Evolutionary conservation across 257 asterid species (phyloP).

Genomic region (Solanum paucissectum): DNA sequence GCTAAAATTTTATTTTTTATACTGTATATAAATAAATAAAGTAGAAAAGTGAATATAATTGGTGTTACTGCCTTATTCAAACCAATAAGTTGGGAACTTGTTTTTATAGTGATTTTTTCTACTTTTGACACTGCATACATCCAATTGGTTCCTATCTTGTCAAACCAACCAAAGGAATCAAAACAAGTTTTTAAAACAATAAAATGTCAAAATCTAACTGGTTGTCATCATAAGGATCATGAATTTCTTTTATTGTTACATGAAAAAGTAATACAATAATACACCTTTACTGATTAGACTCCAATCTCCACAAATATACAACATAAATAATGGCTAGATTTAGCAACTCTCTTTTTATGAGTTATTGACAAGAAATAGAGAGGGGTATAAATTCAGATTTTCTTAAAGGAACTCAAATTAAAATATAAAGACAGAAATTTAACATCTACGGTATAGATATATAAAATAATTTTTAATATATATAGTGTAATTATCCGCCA

Average conservation of each 20-base stretch:
- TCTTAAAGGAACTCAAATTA: too few species aligned
- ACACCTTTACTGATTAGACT: slow-evolving; percentile 17
- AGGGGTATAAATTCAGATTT: neutral
- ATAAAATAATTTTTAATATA: neutral
- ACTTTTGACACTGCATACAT: slow-evolving; percentile 13
- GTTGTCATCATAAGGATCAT: neutral
- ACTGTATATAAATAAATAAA: neutral
- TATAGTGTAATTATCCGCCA: neutral
- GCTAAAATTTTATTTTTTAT: neutral
- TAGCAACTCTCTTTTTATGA: slow-evolving; percentile 7
- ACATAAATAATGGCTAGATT: slow-evolving; percentile 7
- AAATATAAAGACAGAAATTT: too few species aligned
- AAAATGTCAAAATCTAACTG: slow-evolving; percentile 21
- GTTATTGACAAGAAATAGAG: slow-evolving; percentile 6
- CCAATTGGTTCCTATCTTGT: slow-evolving; percentile 13
- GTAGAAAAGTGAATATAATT: neutral
- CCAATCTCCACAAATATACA: neutral
- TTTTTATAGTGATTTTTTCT: neutral
- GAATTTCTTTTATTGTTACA: neutral
- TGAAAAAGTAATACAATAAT: neutral
- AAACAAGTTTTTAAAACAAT: slow-evolving; percentile 7
- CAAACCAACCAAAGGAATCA: slow-evolving; percentile 20
- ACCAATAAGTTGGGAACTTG: slow-evolving; percentile 25
- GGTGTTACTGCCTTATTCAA: neutral
- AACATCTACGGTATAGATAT: too few species aligned